Evolutionary conservation across 2,329 filamentous ascomycete species (phyloP), one percentile per base, ranked within the genome.

Genomic region (Talaromyces albobiverticillius): DNA sequence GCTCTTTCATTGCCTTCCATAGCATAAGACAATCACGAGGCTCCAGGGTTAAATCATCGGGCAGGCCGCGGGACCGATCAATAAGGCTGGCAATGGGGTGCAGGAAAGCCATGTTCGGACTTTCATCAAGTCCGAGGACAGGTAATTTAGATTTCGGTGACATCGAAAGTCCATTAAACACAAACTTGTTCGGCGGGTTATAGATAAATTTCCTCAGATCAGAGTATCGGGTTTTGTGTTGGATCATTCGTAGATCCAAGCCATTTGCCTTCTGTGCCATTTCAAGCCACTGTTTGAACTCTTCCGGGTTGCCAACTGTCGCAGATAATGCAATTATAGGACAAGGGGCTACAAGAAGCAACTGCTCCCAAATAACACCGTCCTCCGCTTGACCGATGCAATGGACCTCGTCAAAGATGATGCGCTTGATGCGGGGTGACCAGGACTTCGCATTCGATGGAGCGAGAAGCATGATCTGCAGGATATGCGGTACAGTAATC

Each of bases 401-500:
- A 66, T 93, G 88, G 2, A 92, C 84, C 71, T 93, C 88, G 63
- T 93, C 88, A 55, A 92, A 92, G 48, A 92, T 90, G 64, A 92
- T 90, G 46, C 87, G 80, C 61, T 83, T 88, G 13, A 92, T 79
- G 50, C 85, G 76, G 3, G 78, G 77, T 0, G 87, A 81, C 88
- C 88, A 93, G 2, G 75, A 73, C 8, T 79, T 81, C 3, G 87
- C 85, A 60, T 90, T 88, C 0, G 76, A 73, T 0, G 87, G 84
- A 0, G 82, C 78, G 47, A 88, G 72, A 1, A 92, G 75, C 86
- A 93, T 89, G 51, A 89, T 90, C 61, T 92, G 88, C 2, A 93
- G 73, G 36, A 93, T 85, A 63, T 90, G 84, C 0, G 88, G 88
- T 0, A 92, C 87, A 0, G 88, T 92, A 10, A 92, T 86, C 11